Base-by-base conservation (phyloP, 108 stramenopile genomes). In the Skeletonema tropicum region DNA sequence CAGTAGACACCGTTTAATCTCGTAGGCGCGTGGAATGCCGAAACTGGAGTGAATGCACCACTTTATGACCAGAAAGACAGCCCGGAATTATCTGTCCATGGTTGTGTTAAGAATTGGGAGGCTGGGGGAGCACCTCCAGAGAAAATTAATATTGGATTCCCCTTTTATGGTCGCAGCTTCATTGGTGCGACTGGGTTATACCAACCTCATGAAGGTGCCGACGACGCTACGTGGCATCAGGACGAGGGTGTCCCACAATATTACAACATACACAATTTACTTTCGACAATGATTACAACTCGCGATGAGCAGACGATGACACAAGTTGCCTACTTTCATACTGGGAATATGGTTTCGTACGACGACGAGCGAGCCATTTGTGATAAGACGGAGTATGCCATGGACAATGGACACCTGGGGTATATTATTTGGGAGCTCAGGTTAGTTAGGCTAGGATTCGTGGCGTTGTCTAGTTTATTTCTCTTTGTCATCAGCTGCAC, bases 301-400 rank as follows among this genome's bases (percentile, higher is more conserved):
- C 45, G 76, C n/a, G 70, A 77, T 32, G 76, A 77, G 12, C 69
- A 65, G 17, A 71, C 76, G 25, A 71, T 31, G 46, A 77, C 76
- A 0, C 76, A 70, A 64, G 26, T 65, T 48, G 76, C 76, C 31
- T 77, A 71, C 55, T 67, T 58, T 6, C 32, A 25, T 9, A 39
- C 33, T n/a, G 74, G 74, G 3, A 49, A 49, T 49, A 33, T 70
- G 8, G 57, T 75, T 5, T 75, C 74, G 5, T 75, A 69, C 58
- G 74, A 75, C 57, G 74, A 75, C 33, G 49, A 68, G 32, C 17
- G 31, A 14, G 74, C 74, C 9, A 75, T 75, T 21, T 75, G 74
- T 39, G 74, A 75, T 32, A 75, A 75, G 68, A 75, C 72, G 38
- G 64, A 73, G 64, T 73, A 73, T 52, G 74, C 69, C 67, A 68